phyloP scores from a whole-genome alignment of 2,329 filamentous ascomycete genomes.

The Fusarium sublunatum region DNA sequence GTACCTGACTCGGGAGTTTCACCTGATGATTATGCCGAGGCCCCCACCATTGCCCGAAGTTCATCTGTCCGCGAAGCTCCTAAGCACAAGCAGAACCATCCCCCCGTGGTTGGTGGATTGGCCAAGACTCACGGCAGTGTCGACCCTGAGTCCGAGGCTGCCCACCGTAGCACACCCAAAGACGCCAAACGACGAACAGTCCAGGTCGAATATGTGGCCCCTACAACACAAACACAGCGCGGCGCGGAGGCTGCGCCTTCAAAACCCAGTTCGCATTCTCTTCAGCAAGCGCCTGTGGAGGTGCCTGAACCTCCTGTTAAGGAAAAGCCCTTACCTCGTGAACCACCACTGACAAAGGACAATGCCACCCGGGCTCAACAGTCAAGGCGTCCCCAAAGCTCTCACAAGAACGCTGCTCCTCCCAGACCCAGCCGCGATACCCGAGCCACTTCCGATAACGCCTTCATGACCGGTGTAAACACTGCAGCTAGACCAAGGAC shows the following conservation, averaged over 20 bases:
- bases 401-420: slow-evolving; percentile 54
- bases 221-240: slow-evolving; percentile 84
- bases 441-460: slow-evolving; percentile 55
- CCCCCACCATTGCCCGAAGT: slow-evolving; percentile 78
- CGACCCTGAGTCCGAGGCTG: slow-evolving; percentile 70
- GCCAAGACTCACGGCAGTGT: slow-evolving; percentile 79
- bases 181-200: slow-evolving; percentile 94
- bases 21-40: slow-evolving; percentile 65
- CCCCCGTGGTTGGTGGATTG: slow-evolving; percentile 69
- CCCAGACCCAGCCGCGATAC: slow-evolving; percentile 46
- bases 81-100: slow-evolving; percentile 70
- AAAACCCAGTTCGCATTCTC: slow-evolving; percentile 43
- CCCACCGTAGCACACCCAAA: slow-evolving; percentile 73
- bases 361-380: slow-evolving; percentile 53
- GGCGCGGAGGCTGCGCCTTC: slow-evolving; percentile 57
- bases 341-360: slow-evolving; percentile 63
- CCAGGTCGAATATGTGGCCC: slow-evolving; percentile 97
- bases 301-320: slow-evolving; percentile 46
- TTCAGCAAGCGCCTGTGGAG: slow-evolving; percentile 58
- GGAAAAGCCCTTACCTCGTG: slow-evolving; percentile 70
- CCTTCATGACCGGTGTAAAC: slow-evolving; percentile 58
- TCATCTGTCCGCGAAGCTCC: slow-evolving; percentile 90
- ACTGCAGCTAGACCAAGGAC: slow-evolving; percentile 76
- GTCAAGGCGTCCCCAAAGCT: slow-evolving; percentile 59
- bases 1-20: slow-evolving; percentile 82